Conservation (phyloP, 2,329 filamentous ascomycete species). For the Endothia cerciana region DNA sequence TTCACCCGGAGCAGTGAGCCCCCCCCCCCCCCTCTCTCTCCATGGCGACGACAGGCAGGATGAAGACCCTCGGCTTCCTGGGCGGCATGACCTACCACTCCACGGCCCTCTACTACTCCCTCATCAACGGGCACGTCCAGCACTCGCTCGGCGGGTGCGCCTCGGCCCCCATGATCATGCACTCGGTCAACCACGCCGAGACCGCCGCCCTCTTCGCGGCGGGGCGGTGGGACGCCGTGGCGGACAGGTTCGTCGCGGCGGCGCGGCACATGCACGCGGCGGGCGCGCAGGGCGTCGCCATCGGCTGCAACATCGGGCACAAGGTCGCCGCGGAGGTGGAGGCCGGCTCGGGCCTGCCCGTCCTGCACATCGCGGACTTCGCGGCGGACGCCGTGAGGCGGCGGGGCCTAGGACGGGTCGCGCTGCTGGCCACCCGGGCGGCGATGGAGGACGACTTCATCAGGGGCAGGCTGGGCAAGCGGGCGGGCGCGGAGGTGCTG, state of each 20-base stretch:
- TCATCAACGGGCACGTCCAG: conserved; percentile 30
- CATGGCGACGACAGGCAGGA: conserved; percentile 2
- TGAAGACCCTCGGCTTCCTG: conserved; percentile 31
- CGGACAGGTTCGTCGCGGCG: conserved; percentile 43
- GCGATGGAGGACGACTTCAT: conserved; percentile 32
- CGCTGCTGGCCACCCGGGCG: conserved; percentile 29
- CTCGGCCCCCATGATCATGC: conserved; percentile 28
- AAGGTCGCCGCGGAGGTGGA: conserved; percentile 27
- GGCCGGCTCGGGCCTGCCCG: conserved; percentile 18
- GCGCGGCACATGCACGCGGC: conserved; percentile 28
- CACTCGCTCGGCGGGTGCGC: conserved; percentile 23
- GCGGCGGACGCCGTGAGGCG: conserved; percentile 21
- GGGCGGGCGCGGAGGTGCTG: conserved; percentile 29
- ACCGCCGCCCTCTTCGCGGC: conserved; percentile 45
- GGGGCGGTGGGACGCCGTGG: conserved; percentile 47
- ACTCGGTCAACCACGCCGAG: conserved; percentile 32
- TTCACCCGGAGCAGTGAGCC: background rate
- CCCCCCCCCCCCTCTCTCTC: too few species aligned
- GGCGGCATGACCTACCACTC: conserved; percentile 33
- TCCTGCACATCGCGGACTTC: conserved; percentile 30
- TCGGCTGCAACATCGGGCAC: conserved; percentile 32
- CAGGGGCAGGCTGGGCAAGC: conserved; percentile 19
- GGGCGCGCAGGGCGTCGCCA: conserved; percentile 30
- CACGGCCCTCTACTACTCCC: conserved; percentile 31
- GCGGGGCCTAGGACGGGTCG: conserved; percentile 21